A percentile compares a stretch with the other conserved stretches of the same genome.
Conservation (phyloP, 768 basidiomycete species). For the Amanita pallidorosea region DNA sequence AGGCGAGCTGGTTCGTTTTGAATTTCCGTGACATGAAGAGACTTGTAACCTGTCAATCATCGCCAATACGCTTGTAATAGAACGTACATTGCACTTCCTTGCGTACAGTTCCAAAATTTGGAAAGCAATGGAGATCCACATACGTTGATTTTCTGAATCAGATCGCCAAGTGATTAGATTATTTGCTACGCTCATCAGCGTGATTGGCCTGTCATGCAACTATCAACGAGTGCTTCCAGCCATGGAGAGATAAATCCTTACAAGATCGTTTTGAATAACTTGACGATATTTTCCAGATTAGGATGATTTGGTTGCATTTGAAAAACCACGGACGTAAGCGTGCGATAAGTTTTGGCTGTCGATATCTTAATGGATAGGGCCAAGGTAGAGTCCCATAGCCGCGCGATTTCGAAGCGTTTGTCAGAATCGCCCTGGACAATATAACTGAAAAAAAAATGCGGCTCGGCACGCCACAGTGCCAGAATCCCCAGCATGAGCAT, state of each 20-base stretch:
- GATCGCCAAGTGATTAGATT: constrained; percentile 50
- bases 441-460: constrained; percentile 41
- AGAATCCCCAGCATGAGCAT: constrained; percentile 60
- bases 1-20: constrained; percentile 43
- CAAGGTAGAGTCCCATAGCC: constrained; percentile 51
- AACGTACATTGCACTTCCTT: constrained; percentile 34
- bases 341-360: constrained; percentile 37
- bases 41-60: constrained; percentile 14
- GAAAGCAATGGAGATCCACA: constrained; percentile 59
- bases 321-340: constrained; percentile 32
- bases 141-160: constrained; percentile 50
- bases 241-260: not conserved
- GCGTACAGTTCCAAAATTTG: constrained; percentile 50
- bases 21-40: constrained; percentile 33
- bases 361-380: constrained; percentile 61
- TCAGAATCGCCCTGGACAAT: constrained; percentile 28
- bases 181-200: constrained; percentile 39
- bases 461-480: constrained; percentile 53
- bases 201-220: constrained; percentile 23
- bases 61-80: not conserved
- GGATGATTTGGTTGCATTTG: constrained; percentile 24
- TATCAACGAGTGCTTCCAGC: constrained; percentile 7
- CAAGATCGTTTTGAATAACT: not conserved
- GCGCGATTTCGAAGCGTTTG: constrained; percentile 35
- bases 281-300: constrained; percentile 13